Evolutionary conservation across 768 basidiomycete species (phyloP), one percentile per base, ranked within the genome.

Genomic region (Mycena venus): DNA sequence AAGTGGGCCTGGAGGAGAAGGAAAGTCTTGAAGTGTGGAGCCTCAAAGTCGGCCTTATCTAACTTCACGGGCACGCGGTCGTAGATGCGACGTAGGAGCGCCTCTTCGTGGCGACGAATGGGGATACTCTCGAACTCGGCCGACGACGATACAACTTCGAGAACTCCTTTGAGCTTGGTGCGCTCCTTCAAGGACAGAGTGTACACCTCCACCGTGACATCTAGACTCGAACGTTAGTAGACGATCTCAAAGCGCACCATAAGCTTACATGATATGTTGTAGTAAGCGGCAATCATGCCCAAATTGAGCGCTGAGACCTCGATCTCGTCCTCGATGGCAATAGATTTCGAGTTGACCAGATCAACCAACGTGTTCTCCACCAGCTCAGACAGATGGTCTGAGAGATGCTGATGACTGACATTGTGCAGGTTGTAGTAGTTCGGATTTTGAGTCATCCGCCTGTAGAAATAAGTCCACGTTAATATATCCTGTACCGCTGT

Each of bases 381-480:
- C 59, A 99, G 85, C 82, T 99, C 97, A 1, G 97, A 99, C 6
- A 99, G 87, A 81, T 99, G 97, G 75, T 99, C 98, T 0, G 97
- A 98, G 15, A 99, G 88, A 81, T 98, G 96, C 58, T 97, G 95
- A 80, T 99, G 97, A 77, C 93, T 96, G 81, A 98, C 97, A 72
- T 96, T 97, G 87, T 97, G 95, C 19, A 97, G 86, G 75, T 96
- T 96, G 86, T 97, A 97, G 82, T 96, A 97, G 79, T 97, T 96
- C 0, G 98, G 97, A 74, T 99, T 99, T 81, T 99, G 96, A 0
- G 96, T 97, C 93, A 99, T 95, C 17, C 98, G 91, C 55, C 98
- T 92, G 84, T 99, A 99, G 88, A 99, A 96, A 87, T 95, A 98
- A 14, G 97, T 97, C 98, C 98, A 99, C 0, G 98, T 99, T 79